Percentiles rank a stretch among this genome's conserved stretches.
phyloP scores from a whole-genome alignment of 495 filamentous ascomycete genomes.

The Pseudevernia furfuracea region DNA sequence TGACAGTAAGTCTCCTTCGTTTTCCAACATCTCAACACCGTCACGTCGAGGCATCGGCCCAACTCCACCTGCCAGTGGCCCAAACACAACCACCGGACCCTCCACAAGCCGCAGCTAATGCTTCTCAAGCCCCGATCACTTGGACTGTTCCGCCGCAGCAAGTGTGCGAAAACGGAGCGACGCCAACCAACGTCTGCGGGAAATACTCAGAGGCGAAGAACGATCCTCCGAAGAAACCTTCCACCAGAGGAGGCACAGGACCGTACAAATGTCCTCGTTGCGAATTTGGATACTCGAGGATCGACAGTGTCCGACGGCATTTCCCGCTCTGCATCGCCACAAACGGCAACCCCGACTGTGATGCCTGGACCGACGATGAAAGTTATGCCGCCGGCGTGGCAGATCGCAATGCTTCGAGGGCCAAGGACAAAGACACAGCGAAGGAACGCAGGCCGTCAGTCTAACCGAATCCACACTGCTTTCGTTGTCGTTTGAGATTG shows the following conservation, averaged over 20 bases:
- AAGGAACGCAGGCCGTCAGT: background rate
- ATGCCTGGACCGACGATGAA: background rate
- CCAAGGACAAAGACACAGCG: no score
- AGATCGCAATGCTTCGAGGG: no score
- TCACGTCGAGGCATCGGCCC: background rate
- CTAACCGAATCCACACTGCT: background rate
- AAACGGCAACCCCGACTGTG: background rate
- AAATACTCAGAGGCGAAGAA: background rate
- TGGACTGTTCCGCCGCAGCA: background rate
- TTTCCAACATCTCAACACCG: background rate
- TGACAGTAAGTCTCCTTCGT: no score
- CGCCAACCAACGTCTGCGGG: background rate
- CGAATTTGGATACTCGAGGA: background rate
- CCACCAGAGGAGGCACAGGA: background rate
- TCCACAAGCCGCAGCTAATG: no score
- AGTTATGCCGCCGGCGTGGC: background rate
- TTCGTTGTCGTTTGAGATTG: background rate
- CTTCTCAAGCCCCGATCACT: background rate
- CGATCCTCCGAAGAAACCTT: background rate
- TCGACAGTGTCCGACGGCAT: background rate
- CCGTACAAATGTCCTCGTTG: background rate
- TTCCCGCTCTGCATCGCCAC: background rate
- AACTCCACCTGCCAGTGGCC: background rate
- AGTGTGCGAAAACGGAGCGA: background rate
- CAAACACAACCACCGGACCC: no score